These are phyloP conservation scores for Lithospermum erythrorhizon DNA, from an alignment of 257 asterid species.

Conservation along the genomic window DNA sequence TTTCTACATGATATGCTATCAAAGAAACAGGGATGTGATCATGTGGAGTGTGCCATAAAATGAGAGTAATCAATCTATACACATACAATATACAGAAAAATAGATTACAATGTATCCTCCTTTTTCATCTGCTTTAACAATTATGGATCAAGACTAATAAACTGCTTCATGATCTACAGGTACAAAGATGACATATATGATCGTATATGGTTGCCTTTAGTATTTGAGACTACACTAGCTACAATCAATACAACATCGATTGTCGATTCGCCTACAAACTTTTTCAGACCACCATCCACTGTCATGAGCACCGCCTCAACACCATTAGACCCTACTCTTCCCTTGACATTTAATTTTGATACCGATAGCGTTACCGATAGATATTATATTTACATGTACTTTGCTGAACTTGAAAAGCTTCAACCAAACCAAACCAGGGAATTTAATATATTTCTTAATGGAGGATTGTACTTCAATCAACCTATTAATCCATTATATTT, in stretches of 20 bases:
- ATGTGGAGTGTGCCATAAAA: too few relatives aligned
- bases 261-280: neutral
- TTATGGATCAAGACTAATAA: neutral
- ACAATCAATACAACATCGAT: neutral
- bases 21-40: too few relatives aligned
- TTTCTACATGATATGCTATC: too few relatives aligned
- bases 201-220: conserved; percentile 14
- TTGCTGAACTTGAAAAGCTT: conserved; percentile 12
- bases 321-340: neutral
- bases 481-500: neutral
- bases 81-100: too few relatives aligned
- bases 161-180: neutral
- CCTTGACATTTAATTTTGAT: neutral
- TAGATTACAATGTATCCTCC: too few relatives aligned
- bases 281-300: neutral
- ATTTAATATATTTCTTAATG: conserved; percentile 12
- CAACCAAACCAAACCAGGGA: conserved; percentile 6
- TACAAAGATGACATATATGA: conserved; percentile 15
- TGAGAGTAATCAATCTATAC: too few relatives aligned
- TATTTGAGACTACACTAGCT: neutral
- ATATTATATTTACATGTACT: conserved; percentile 7
- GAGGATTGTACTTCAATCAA: neutral
- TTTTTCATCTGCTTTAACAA: too few relatives aligned
- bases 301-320: conserved; percentile 14
- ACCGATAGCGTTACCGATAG: neutral